A percentile compares a stretch with the other conserved stretches of the same genome.
Conservation (phyloP, 106 monocot species). For the Chionographis japonica region DNA sequence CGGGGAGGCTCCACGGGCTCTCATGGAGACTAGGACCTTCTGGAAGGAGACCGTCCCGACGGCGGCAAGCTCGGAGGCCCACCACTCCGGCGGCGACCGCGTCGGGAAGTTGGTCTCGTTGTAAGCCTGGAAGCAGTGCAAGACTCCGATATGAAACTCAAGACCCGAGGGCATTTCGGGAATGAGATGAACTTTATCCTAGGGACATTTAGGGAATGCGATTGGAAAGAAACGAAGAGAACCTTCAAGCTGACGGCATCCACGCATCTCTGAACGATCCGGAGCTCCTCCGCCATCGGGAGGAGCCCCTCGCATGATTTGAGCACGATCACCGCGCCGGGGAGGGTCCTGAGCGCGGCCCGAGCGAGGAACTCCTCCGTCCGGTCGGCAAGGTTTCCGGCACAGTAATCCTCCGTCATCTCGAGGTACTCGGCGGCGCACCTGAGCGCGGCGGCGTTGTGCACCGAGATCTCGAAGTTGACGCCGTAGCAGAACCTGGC, state of each 20-base stretch:
- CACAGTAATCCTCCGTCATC: constrained; percentile 38
- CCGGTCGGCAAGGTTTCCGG: constrained; percentile 27
- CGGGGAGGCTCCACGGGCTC: constrained; percentile 29
- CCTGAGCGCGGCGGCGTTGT: constrained; percentile 50
- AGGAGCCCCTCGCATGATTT: constrained; percentile 37
- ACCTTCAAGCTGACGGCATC: constrained; percentile 52
- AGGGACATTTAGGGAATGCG: too few species aligned
- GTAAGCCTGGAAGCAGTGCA: constrained; percentile 28
- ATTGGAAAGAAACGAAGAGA: too few species aligned
- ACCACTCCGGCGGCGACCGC: constrained; percentile 66
- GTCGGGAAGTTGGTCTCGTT: constrained; percentile 54
- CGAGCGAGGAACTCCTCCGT: constrained; percentile 42
- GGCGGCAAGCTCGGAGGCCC: constrained; percentile 49
- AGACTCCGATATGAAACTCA: not conserved
- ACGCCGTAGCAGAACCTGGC: constrained; percentile 63
- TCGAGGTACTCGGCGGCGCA: constrained; percentile 61
- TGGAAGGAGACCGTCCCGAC: constrained; percentile 38
- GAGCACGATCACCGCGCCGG: constrained; percentile 33
- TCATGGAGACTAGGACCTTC: constrained; percentile 47
- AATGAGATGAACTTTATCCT: too few species aligned
- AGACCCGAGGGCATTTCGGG: too few species aligned
- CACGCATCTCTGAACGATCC: constrained; percentile 30
- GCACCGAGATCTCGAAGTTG: constrained; percentile 60
- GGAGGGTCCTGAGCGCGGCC: constrained; percentile 43
- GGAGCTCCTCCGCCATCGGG: constrained; percentile 40